phyloP scores from a whole-genome alignment of 2,329 filamentous ascomycete genomes.

The Ophiostoma himal-ulmi region DNA sequence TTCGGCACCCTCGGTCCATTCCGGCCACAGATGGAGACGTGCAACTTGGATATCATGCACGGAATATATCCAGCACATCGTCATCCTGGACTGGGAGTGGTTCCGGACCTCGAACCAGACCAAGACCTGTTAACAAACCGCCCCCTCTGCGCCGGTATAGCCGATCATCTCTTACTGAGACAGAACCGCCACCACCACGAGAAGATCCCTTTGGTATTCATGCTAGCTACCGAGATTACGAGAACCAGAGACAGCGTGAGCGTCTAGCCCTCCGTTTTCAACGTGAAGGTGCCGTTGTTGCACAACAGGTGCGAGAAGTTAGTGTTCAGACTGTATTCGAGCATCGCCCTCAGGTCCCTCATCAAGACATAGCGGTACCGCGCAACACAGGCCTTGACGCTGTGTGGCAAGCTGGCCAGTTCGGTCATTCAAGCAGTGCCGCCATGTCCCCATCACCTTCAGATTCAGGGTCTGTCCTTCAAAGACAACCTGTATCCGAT shows the following conservation, averaged over 20 bases:
- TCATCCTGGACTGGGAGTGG: neutral
- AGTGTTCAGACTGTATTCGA: neutral
- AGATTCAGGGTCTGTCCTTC: neutral
- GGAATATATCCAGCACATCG: neutral
- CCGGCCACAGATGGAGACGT: neutral
- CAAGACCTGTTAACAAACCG: conserved; percentile 14
- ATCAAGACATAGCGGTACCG: neutral
- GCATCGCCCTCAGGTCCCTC: neutral
- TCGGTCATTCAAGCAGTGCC: neutral
- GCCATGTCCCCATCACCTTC: conserved; percentile 4
- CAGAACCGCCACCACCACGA: conserved; percentile 40
- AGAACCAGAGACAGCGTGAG: conserved; percentile 21
- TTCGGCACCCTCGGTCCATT: neutral
- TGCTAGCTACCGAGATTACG: conserved; percentile 32
- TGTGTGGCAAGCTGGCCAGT: neutral
- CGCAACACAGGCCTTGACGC: neutral
- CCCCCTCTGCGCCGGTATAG: conserved; percentile 22
- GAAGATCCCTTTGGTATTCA: conserved; percentile 27
- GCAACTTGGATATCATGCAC: neutral
- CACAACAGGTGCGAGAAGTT: neutral
- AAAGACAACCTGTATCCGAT: neutral
- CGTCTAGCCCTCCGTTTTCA: neutral
- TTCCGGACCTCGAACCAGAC: neutral
- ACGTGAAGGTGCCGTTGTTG: neutral
- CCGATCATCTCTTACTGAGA: conserved; percentile 39